A percentile compares a stretch with the other conserved stretches of the same genome.
Evolutionary conservation across 352 stramenopile species (phyloP).

Genomic region (Globisporangium acanthophoron): DNA sequence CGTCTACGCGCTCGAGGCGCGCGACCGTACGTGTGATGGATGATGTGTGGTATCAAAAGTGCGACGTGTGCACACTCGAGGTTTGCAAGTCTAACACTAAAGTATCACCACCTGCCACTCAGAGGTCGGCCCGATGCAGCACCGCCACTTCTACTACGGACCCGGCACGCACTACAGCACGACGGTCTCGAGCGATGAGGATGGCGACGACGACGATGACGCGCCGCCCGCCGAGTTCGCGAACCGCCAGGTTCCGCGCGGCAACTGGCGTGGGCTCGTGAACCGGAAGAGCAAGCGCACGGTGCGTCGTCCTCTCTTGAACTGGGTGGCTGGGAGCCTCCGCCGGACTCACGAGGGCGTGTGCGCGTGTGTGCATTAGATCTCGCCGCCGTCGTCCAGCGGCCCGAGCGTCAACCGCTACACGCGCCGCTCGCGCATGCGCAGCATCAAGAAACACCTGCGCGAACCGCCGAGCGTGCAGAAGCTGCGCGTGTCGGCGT

Average conservation of each 20-base stretch:
- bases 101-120: neutral
- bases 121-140: constrained; percentile 18
- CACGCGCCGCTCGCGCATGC: constrained; percentile 73
- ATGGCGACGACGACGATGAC: constrained; percentile 26
- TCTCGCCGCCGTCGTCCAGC: constrained; percentile 25
- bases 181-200: constrained; percentile 33
- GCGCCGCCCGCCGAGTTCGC: constrained; percentile 11
- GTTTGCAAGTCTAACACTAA: neutral
- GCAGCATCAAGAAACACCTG: constrained; percentile 80
- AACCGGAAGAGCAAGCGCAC: constrained; percentile 44
- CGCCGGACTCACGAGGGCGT: neutral
- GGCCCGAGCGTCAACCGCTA: constrained; percentile 61
- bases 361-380: neutral
- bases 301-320: constrained; percentile 6
- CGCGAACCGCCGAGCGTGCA: constrained; percentile 58
- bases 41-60: neutral
- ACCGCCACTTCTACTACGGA: constrained; percentile 57
- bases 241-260: constrained; percentile 31
- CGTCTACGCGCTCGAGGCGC: constrained; percentile 52
- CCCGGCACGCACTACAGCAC: constrained; percentile 47
- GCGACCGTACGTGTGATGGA: constrained; percentile 9
- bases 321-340: neutral
- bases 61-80: neutral
- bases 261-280: constrained; percentile 53
- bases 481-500: constrained; percentile 80